Conservation (phyloP, 2,329 filamentous ascomycete species). For the Trichoderma sp. region DNA sequence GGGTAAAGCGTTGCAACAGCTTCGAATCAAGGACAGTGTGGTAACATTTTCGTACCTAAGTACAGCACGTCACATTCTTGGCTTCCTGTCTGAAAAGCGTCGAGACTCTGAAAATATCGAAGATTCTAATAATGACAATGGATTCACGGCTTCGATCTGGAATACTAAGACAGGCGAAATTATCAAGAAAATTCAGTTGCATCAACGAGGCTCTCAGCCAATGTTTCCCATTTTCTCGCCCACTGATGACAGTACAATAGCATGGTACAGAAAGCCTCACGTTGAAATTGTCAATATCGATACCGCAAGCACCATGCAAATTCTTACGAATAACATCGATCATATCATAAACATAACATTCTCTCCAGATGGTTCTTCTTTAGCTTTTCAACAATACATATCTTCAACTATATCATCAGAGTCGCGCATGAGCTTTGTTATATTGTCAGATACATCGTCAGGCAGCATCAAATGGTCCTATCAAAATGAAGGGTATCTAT, state of each 20-base stretch:
- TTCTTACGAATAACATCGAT: neutral
- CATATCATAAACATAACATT: fast-evolving
- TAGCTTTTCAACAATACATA: neutral
- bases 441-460: neutral
- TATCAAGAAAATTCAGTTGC: too few relatives aligned
- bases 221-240: too few relatives aligned
- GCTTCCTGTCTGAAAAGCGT: neutral
- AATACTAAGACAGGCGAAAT: too few relatives aligned
- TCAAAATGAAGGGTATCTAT: too few relatives aligned
- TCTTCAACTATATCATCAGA: too few relatives aligned
- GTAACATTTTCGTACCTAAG: neutral
- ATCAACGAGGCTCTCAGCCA: too few relatives aligned
- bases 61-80: neutral
- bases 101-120: too few relatives aligned
- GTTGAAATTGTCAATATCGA: neutral
- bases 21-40: fast-evolving
- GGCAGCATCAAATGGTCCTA: neutral
- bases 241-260: neutral
- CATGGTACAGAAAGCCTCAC: neutral
- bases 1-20: neutral
- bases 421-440: neutral
- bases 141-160: too few relatives aligned
- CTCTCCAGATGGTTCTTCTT: neutral
- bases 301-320: neutral
- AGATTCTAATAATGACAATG: too few relatives aligned